Evolutionary conservation across 2,329 filamentous ascomycete species (phyloP).

Genomic region (Furcasterigmium furcatum): DNA sequence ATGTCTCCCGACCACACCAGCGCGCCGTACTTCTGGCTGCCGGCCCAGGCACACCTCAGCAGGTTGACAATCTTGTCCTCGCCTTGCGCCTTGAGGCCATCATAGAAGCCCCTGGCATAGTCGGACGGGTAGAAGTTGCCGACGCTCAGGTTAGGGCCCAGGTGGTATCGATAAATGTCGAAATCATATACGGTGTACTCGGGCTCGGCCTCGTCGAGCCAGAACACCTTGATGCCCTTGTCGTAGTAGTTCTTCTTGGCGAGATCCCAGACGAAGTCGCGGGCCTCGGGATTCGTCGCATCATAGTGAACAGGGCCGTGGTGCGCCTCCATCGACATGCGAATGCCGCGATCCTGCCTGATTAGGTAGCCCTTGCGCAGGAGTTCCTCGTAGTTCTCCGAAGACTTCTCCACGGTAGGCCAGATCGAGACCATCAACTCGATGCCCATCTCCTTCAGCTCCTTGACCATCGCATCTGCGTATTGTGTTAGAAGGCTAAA

Average conservation of each 20-base stretch:
- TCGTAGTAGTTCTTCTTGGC: constrained; percentile 57
- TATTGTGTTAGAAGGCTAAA: background rate
- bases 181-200: constrained; percentile 64
- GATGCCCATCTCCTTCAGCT: constrained; percentile 53
- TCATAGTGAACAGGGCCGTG: constrained; percentile 60
- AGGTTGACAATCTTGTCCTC: constrained; percentile 56
- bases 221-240: constrained; percentile 61
- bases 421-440: constrained; percentile 68
- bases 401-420: constrained; percentile 60
- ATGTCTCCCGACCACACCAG: constrained; percentile 68
- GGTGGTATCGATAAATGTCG: constrained; percentile 61
- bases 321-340: constrained; percentile 54
- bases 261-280: constrained; percentile 55
- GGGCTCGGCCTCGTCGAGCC: constrained; percentile 67
- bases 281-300: constrained; percentile 58
- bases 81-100: constrained; percentile 48
- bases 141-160: constrained; percentile 28
- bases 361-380: constrained; percentile 57
- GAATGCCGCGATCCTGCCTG: constrained; percentile 54
- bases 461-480: constrained; percentile 56
- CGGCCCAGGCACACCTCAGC: constrained; percentile 43
- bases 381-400: constrained; percentile 61
- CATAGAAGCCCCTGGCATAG: constrained; percentile 58
- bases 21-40: constrained; percentile 59
- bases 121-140: constrained; percentile 58